These are phyloP conservation scores for Alternaria ventricosa DNA, from an alignment of 2,329 filamentous ascomycete species.

Conservation along the genomic window DNA sequence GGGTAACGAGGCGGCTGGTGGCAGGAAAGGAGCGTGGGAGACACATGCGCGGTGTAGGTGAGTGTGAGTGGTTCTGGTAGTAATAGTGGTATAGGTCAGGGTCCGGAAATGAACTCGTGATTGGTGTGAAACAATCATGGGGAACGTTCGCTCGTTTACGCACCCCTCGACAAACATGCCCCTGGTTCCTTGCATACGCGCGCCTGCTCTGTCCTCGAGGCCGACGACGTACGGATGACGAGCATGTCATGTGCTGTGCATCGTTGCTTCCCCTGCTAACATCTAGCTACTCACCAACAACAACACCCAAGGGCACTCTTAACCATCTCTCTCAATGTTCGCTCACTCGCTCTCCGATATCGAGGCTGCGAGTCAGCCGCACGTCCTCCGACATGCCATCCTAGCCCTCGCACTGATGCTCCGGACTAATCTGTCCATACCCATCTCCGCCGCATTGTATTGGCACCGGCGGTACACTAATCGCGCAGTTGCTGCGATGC, in stretches of 20 bases:
- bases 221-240: not conserved
- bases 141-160: not conserved
- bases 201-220: slow-evolving; percentile 4
- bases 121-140: slow-evolving; percentile 1
- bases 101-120: slow-evolving; percentile 22
- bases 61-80: slow-evolving; percentile 16
- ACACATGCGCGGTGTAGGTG: slow-evolving; percentile 3
- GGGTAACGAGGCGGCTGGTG: not conserved
- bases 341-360: not conserved
- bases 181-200: slow-evolving; percentile 6
- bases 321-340: not conserved
- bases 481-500: not conserved
- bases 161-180: not conserved
- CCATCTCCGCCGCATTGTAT: not conserved
- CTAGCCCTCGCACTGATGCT: not conserved
- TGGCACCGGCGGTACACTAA: not conserved
- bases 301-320: not conserved
- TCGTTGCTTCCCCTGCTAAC: not conserved
- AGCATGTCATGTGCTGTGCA: not conserved
- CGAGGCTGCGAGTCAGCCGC: not conserved
- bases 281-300: not conserved
- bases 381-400: not conserved
- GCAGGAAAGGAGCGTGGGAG: slow-evolving; percentile 1
- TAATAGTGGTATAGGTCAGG: slow-evolving; percentile 4
- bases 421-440: not conserved